Base-by-base conservation (phyloP, 2,329 filamentous ascomycete species). In the Fusarium nygamai region DNA sequence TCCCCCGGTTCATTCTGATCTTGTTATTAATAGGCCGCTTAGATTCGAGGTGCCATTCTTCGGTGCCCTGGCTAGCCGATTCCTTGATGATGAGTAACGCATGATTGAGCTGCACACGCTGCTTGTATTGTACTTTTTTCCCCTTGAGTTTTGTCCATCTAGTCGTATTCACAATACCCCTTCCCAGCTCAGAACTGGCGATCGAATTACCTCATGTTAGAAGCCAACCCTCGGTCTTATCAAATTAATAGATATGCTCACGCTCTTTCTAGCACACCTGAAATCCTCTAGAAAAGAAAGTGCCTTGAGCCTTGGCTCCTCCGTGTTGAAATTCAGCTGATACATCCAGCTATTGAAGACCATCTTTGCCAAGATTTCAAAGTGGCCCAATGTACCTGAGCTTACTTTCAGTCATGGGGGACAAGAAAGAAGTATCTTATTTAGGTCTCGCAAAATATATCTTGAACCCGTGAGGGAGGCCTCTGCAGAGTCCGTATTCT, bases 31-130 rank as follows among this genome's bases (percentile, higher is more conserved):
- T 44, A 36, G 31, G 60, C 71, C 43, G n/a, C 27, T 8, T 41
- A 90, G 96, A 81, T 97, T 92, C 71, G 95, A 98, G 82, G 88
- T 98, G 5, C 96, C 96, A 0, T 91, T 97, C 79, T 92, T 98
- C 79, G 96, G 96, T 9, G 88, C 88, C 47, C 85, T 98, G 76
- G 96, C 96, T 48, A 97, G 92, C 83, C 93, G 93, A 33, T 96
- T 98, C 80, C 88, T 98, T 65, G 96, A 98, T 79, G 94, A 98
- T 80, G 96, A 98, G 73, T 85, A 64, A 79, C 72, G 34, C 24
- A 46, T 29, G n/a, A 36, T 38, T n/a, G 33, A 39, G 34, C 36
- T 44, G 11, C 44, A 34, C 29, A 54, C 16, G 31, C 24, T 22
- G 24, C 47, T n/a, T 47, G 56, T 47, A n/a, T 38, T 8, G 46